A percentile compares a stretch with the other conserved stretches of the same genome.
These are phyloP conservation scores for Apiosordaria backusii DNA, from an alignment of 495 filamentous ascomycete genomes.

Conservation along the genomic window DNA sequence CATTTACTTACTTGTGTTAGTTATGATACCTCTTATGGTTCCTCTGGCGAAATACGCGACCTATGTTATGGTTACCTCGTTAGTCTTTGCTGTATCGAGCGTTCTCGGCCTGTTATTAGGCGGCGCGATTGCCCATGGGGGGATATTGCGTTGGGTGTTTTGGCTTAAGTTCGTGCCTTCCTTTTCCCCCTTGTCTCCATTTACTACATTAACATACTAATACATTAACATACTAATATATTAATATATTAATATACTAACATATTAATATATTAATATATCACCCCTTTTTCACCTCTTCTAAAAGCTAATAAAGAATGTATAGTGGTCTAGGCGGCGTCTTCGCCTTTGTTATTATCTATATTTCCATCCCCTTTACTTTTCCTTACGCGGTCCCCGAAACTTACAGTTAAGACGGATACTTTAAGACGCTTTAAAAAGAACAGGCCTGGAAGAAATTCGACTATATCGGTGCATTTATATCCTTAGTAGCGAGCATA, in stretches of 20 bases:
- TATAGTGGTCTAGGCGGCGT: conserved; percentile 31
- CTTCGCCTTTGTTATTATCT: conserved; percentile 25
- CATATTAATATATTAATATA: too few relatives aligned
- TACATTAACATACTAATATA: too few relatives aligned
- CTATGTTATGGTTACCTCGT: conserved; percentile 46
- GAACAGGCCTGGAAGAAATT: conserved; percentile 16
- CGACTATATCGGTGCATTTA: conserved; percentile 25
- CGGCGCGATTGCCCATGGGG: conserved; percentile 36
- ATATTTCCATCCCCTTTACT: conserved; percentile 31
- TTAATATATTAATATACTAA: too few relatives aligned
- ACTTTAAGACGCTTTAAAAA: background rate
- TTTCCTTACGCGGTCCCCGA: conserved; percentile 2
- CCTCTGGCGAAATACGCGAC: conserved; percentile 43
- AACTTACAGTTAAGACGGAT: background rate
- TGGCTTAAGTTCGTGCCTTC: conserved; percentile 33
- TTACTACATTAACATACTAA: too few relatives aligned
- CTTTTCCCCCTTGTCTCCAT: background rate
- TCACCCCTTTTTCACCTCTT: too few relatives aligned
- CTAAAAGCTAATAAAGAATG: background rate
- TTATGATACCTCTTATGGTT: conserved; percentile 47
- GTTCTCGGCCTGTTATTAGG: conserved; percentile 45
- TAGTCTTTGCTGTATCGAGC: conserved; percentile 44
- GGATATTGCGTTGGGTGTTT: conserved; percentile 42
- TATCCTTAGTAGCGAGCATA: conserved; percentile 25
- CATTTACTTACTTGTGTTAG: conserved; percentile 48